Conservation (phyloP, 768 basidiomycete genomes). For the Lactarius sp. region DNA sequence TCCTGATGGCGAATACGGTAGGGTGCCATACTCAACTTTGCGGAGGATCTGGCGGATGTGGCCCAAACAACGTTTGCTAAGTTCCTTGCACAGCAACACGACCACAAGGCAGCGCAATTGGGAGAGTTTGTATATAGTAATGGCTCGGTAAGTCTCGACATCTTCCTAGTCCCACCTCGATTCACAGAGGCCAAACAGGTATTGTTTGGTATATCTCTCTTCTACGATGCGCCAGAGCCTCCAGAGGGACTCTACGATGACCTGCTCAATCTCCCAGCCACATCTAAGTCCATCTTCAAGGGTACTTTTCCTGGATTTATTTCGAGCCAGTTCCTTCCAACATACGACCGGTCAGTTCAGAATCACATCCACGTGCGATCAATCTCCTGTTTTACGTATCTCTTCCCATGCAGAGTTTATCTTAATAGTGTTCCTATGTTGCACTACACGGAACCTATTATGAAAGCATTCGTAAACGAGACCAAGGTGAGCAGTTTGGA, state of each 20-base stretch:
- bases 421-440: conserved; percentile 3
- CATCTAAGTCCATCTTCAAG: conserved; percentile 36
- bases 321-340: conserved; percentile 32
- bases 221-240: conserved; percentile 50
- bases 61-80: neutral
- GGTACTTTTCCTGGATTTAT: conserved; percentile 34
- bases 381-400: neutral
- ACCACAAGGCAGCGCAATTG: conserved; percentile 8
- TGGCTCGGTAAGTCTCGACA: conserved; percentile 32
- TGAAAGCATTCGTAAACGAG: conserved; percentile 14
- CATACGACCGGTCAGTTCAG: conserved; percentile 22
- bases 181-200: conserved; percentile 27
- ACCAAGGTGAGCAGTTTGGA: neutral
- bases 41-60: neutral
- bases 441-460: conserved; percentile 3
- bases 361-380: neutral
- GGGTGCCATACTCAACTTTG: conserved; percentile 5
- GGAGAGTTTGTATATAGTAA: conserved; percentile 5
- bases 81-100: conserved; percentile 4
- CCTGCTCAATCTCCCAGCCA: conserved; percentile 38
- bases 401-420: conserved; percentile 19
- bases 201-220: conserved; percentile 31
- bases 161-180: conserved; percentile 25
- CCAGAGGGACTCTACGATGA: conserved; percentile 44
- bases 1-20: neutral